Evolutionary conservation across 495 filamentous ascomycete genomes (phyloP).

Genomic region (Neurospora sp.): DNA sequence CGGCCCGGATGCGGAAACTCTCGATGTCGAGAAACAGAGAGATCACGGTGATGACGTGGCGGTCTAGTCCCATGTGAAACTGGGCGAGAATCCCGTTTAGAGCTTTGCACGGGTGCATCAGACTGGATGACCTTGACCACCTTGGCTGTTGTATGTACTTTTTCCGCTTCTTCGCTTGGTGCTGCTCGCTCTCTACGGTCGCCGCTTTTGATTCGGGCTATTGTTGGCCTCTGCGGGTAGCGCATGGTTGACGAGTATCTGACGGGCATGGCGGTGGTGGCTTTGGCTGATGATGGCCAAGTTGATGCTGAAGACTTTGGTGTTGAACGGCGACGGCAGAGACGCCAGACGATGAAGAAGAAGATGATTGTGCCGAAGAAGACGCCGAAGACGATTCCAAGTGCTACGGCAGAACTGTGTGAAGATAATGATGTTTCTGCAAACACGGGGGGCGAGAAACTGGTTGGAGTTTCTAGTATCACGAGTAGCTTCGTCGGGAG

Average conservation of each 20-base stretch:
- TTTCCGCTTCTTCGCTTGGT: not conserved
- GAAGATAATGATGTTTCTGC: not conserved
- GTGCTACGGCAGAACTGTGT: not conserved
- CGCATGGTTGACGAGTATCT: not conserved
- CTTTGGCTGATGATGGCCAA: not conserved
- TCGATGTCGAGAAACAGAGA: not conserved
- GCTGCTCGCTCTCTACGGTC: not conserved
- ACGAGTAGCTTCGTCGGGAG: not conserved
- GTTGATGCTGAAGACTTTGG: not conserved
- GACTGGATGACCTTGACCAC: not conserved
- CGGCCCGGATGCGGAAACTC: not conserved
- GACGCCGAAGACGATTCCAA: not conserved
- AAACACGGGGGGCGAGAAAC: not conserved
- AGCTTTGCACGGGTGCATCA: not conserved
- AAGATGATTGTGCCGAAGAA: not conserved
- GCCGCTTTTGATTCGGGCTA: not conserved
- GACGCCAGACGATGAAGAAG: not conserved
- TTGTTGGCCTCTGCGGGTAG: not conserved
- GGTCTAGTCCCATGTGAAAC: not conserved
- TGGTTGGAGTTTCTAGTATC: not conserved
- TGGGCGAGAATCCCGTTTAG: not conserved
- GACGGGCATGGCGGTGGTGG: not conserved
- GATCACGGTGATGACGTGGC: not conserved
- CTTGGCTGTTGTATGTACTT: not conserved
- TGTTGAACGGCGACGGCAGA: not conserved